These are phyloP conservation scores for Mytilinidion resinicola DNA, from an alignment of 495 filamentous ascomycete species.

Conservation along the genomic window DNA sequence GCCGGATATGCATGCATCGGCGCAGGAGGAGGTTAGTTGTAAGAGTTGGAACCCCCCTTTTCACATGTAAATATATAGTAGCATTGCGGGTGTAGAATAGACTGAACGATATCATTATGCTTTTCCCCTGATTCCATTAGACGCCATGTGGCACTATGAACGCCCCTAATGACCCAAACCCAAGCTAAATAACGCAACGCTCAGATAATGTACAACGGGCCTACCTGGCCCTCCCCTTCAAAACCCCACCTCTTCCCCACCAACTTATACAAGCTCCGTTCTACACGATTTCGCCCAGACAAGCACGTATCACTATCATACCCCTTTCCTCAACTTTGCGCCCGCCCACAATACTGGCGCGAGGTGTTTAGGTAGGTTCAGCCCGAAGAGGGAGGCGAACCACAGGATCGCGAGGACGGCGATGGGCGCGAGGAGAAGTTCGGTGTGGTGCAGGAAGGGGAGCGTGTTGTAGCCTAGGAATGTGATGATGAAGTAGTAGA, in stretches of 20 bases:
- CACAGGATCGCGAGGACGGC: conserved; percentile 56
- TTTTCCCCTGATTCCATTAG: neutral
- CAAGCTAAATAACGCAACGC: neutral
- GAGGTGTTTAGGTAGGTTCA: conserved; percentile 48
- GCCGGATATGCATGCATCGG: neutral
- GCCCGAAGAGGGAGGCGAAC: conserved; percentile 55
- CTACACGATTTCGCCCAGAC: neutral
- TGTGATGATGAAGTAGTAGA: conserved; percentile 65
- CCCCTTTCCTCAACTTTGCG: conserved; percentile 34
- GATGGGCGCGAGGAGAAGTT: conserved; percentile 60
- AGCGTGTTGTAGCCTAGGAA: conserved; percentile 72
- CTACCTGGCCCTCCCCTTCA: neutral
- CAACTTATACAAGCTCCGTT: neutral
- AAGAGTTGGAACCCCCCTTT: neutral
- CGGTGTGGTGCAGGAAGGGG: conserved; percentile 67
- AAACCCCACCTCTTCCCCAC: neutral
- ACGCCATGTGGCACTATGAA: no score
- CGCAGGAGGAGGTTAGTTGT: neutral
- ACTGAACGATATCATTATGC: neutral
- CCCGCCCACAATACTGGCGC: conserved; percentile 46
- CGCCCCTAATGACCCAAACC: no score
- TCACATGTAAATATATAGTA: neutral
- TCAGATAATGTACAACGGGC: neutral
- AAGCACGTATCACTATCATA: no score
- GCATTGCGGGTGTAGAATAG: neutral